These are phyloP conservation scores for Apocynum venetum DNA, from an alignment of 257 asterid species.

Conservation along the genomic window DNA sequence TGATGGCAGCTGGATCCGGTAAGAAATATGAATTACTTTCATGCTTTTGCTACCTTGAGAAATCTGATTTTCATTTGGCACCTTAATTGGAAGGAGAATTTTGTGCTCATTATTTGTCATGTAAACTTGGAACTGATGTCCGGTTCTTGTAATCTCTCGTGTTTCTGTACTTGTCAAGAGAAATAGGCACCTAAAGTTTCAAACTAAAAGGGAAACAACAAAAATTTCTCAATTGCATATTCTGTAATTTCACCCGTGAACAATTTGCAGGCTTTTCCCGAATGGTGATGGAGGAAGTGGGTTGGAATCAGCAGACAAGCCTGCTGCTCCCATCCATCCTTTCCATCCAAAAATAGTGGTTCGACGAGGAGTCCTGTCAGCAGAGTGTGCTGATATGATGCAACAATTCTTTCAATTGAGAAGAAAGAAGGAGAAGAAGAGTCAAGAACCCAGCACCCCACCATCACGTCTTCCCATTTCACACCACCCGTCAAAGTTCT, in stretches of 20 bases:
- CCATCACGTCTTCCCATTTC: slow-evolving; percentile 61
- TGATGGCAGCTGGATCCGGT: slow-evolving; percentile 99
- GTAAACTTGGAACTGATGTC: background rate
- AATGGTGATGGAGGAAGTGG: slow-evolving; percentile 50
- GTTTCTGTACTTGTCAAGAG: background rate
- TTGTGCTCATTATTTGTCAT: background rate
- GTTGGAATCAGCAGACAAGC: slow-evolving; percentile 52
- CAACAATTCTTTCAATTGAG: slow-evolving; percentile 81
- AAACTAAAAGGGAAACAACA: background rate
- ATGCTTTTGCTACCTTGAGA: background rate
- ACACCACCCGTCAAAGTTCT: slow-evolving; percentile 52
- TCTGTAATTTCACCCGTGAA: background rate
- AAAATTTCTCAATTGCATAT: background rate
- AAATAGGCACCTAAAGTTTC: slow-evolving; percentile 1
- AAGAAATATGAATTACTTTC: slow-evolving; percentile 1
- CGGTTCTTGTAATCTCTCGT: background rate
- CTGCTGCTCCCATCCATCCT: slow-evolving; percentile 85
- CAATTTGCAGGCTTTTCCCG: slow-evolving; percentile 74
- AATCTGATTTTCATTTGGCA: background rate
- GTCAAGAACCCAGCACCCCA: slow-evolving; percentile 36
- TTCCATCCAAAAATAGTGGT: slow-evolving; percentile 82
- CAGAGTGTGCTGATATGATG: slow-evolving; percentile 91
- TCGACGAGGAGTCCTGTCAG: slow-evolving; percentile 65
- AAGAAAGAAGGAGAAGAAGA: slow-evolving; percentile 61
- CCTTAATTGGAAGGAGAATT: background rate